Conservation (phyloP, 345 rosid species). For the Mercurialis annua region DNA sequence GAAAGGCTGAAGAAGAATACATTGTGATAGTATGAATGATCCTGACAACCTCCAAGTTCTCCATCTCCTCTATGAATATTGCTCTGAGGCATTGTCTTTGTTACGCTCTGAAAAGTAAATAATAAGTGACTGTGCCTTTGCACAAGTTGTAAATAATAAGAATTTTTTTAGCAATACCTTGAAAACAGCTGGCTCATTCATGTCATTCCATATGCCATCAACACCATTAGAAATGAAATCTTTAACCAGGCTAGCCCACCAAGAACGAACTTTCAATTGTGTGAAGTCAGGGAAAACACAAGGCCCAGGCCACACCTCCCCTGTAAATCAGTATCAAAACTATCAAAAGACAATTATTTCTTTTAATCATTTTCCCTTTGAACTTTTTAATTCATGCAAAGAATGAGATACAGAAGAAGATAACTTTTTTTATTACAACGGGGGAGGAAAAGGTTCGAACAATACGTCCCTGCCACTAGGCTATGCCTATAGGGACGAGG, state of each 20-base stretch:
- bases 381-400: too few relatives aligned
- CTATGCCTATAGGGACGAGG: not conserved
- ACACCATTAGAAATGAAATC: constrained; percentile 77
- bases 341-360: not conserved
- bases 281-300: constrained; percentile 91
- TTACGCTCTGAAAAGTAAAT: constrained; percentile 49
- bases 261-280: constrained; percentile 63
- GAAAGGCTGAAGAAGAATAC: constrained; percentile 35
- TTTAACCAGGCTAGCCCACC: constrained; percentile 86
- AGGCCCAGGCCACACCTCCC: constrained; percentile 96
- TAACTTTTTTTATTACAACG: too few relatives aligned
- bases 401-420: too few relatives aligned
- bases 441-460: too few relatives aligned
- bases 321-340: constrained; percentile 35
- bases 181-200: constrained; percentile 92
- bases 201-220: constrained; percentile 98
- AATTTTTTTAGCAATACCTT: constrained; percentile 43
- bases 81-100: constrained; percentile 90
- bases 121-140: constrained; percentile 18
- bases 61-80: constrained; percentile 75
- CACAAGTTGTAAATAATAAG: not conserved
- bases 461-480: too few relatives aligned
- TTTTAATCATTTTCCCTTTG: not conserved
- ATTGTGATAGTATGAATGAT: constrained; percentile 85
- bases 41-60: constrained; percentile 79